Evolutionary conservation across 1,139 yeast genomes (phyloP).

Genomic region (Sugiyamaella japonica): DNA sequence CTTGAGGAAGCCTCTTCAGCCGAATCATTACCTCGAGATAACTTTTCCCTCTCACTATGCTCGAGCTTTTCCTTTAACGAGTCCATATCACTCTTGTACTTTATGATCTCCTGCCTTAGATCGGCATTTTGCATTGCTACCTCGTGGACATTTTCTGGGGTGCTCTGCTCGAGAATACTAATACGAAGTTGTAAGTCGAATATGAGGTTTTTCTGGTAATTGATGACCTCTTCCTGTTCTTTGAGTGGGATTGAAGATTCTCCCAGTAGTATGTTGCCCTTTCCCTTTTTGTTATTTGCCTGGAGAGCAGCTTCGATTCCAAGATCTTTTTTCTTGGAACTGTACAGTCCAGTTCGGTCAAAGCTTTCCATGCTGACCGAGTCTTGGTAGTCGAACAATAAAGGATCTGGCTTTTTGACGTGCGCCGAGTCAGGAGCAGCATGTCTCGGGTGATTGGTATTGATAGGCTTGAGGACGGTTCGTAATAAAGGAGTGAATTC

Average conservation of each 20-base stretch:
- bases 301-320: conserved; percentile 12
- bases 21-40: not conserved
- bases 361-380: conserved; percentile 29
- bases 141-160: conserved; percentile 18
- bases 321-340: conserved; percentile 8
- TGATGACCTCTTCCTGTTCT: conserved; percentile 42
- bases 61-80: conserved; percentile 13
- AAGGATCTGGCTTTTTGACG: conserved; percentile 15
- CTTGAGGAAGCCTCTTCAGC: not conserved
- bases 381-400: conserved; percentile 17
- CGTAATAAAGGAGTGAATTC: conserved; percentile 30
- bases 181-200: conserved; percentile 58
- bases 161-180: conserved; percentile 23
- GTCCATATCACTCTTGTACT: conserved; percentile 11
- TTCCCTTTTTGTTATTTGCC: conserved; percentile 18
- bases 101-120: conserved; percentile 13
- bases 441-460: conserved; percentile 1
- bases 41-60: not conserved
- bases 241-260: conserved; percentile 30
- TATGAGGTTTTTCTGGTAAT: conserved; percentile 58
- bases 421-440: not conserved
- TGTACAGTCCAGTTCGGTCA: conserved; percentile 14
- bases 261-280: conserved; percentile 16
- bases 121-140: conserved; percentile 19
- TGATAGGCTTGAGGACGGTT: conserved; percentile 22